A percentile compares a stretch with the other conserved stretches of the same genome.
These are phyloP conservation scores for Sugiyamaella japonica DNA, from an alignment of 1,139 yeast genomes.

Conservation along the genomic window DNA sequence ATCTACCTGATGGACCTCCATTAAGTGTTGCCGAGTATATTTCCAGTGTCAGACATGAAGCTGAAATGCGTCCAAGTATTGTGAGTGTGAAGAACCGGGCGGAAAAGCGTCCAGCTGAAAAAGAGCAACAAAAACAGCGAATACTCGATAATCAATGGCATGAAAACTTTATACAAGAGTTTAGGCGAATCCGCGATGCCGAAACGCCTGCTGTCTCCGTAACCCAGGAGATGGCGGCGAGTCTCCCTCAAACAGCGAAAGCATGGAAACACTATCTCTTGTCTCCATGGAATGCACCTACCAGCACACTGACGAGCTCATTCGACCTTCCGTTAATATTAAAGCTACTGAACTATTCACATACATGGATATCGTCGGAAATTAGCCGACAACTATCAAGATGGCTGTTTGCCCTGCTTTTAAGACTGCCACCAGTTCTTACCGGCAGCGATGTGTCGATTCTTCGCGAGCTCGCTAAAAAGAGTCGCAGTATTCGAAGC, in stretches of 20 bases:
- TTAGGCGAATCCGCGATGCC: not conserved
- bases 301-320: conserved; percentile 15
- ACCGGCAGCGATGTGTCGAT: conserved; percentile 43
- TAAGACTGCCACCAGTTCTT: conserved; percentile 42
- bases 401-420: conserved; percentile 46
- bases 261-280: conserved; percentile 31
- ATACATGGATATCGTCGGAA: conserved; percentile 33
- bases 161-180: conserved; percentile 7
- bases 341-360: conserved; percentile 31
- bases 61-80: conserved; percentile 26
- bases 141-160: conserved; percentile 2
- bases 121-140: not conserved
- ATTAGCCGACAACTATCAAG: conserved; percentile 26
- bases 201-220: not conserved
- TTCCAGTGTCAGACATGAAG: conserved; percentile 31
- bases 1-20: conserved; percentile 19
- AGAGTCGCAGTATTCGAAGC: conserved; percentile 21
- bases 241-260: conserved; percentile 29
- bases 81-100: conserved; percentile 9
- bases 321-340: conserved; percentile 28
- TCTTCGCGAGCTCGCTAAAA: conserved; percentile 45
- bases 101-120: not conserved
- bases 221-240: not conserved
- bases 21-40: conserved; percentile 30
- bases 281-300: conserved; percentile 19